Evolutionary conservation across 2,329 filamentous ascomycete genomes (phyloP).

Genomic region (Verruconis gallopava): DNA sequence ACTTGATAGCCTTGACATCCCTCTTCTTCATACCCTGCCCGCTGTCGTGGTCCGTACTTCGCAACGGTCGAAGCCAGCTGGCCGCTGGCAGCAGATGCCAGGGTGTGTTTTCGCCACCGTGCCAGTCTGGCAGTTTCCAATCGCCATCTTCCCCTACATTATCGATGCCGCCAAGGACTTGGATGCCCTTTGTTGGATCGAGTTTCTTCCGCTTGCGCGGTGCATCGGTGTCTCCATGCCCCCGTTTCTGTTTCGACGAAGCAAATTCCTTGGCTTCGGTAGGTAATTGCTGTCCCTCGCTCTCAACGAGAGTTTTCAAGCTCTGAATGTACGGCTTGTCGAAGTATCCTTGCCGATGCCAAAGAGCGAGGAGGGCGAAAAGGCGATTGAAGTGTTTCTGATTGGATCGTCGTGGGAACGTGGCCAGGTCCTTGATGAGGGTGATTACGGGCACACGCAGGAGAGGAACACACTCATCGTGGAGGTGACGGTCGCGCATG

Average conservation of each 20-base stretch:
- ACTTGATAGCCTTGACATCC: neutral
- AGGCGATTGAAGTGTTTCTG: constrained; percentile 7
- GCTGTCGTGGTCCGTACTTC: constrained; percentile 1
- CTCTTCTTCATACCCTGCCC: constrained; percentile 3
- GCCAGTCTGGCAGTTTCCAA: constrained; percentile 5
- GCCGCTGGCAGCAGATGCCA: constrained; percentile 9
- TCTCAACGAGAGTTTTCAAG: neutral
- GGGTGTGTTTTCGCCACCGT: constrained; percentile 4
- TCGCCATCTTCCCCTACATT: neutral
- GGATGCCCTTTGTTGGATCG: constrained; percentile 2
- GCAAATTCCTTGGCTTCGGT: neutral
- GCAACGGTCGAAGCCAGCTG: constrained; percentile 4
- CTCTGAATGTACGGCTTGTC: neutral
- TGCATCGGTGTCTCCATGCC: neutral
- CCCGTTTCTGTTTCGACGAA: constrained; percentile 1
- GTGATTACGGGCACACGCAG: constrained; percentile 5
- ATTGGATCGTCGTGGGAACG: constrained; percentile 4
- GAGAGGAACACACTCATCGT: neutral
- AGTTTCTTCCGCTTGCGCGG: neutral
- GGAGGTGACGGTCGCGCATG: neutral
- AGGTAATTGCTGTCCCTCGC: neutral
- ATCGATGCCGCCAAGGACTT: neutral
- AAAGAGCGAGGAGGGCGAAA: constrained; percentile 5
- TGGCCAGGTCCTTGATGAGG: constrained; percentile 6
- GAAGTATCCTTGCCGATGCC: constrained; percentile 10